A percentile compares a stretch with the other conserved stretches of the same genome.
phyloP scores from a whole-genome alignment of 2,329 filamentous ascomycete genomes.

The Zasmidium citrigriseum region DNA sequence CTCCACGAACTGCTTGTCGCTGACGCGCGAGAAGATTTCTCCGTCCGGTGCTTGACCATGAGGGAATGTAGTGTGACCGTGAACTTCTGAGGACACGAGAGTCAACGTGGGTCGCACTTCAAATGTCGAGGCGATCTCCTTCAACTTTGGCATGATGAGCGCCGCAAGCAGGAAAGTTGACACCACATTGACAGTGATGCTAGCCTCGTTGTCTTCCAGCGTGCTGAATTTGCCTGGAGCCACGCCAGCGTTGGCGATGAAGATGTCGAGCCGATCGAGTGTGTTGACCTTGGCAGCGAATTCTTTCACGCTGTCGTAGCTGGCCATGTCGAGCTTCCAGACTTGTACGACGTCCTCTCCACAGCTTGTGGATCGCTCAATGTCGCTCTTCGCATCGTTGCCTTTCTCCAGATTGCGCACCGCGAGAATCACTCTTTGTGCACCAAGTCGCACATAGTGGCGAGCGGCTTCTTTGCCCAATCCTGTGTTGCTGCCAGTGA shows the following conservation, averaged over 20 bases:
- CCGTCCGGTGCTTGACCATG: slow-evolving; percentile 42
- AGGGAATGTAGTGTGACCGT: slow-evolving; percentile 44
- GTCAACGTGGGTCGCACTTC: slow-evolving; percentile 28
- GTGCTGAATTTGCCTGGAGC: no score
- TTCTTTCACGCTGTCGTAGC: slow-evolving; percentile 23
- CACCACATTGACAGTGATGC: slow-evolving; percentile 57
- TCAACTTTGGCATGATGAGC: slow-evolving; percentile 53
- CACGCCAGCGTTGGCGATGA: slow-evolving; percentile 36
- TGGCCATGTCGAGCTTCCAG: slow-evolving; percentile 28
- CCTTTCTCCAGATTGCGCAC: slow-evolving; percentile 40
- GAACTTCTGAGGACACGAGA: slow-evolving; percentile 45
- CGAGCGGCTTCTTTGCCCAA: slow-evolving; percentile 40
- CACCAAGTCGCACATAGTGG: slow-evolving; percentile 39
- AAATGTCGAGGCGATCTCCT: slow-evolving; percentile 37
- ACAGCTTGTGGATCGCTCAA: slow-evolving; percentile 28
- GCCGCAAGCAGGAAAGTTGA: slow-evolving; percentile 51
- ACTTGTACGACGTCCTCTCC: slow-evolving; percentile 32
- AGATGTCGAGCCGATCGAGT: slow-evolving; percentile 23
- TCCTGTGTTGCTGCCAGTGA: slow-evolving; percentile 41
- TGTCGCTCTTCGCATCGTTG: slow-evolving; percentile 32
- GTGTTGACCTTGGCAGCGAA: slow-evolving; percentile 28
- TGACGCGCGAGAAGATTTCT: slow-evolving; percentile 11
- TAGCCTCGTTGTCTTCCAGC: no score
- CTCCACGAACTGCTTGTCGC: slow-evolving; percentile 8
- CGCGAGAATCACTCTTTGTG: slow-evolving; percentile 40